Evolutionary conservation across 2,329 filamentous ascomycete genomes (phyloP).

Genomic region (Fusarium sublunatum): DNA sequence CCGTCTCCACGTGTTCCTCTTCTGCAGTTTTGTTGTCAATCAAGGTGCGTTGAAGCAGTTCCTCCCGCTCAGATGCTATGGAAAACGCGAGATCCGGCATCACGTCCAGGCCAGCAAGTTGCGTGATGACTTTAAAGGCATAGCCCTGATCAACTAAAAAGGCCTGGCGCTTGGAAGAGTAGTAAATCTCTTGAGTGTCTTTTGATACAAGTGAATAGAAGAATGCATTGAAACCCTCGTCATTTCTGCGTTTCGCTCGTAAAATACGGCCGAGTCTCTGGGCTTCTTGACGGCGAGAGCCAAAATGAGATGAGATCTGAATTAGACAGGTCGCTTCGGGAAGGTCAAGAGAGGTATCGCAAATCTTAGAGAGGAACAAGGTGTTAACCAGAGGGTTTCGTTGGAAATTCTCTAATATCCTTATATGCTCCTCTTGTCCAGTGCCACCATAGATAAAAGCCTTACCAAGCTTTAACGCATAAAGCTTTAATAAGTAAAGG

Average conservation of each 20-base stretch:
- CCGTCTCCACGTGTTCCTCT: constrained; percentile 12
- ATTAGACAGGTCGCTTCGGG: constrained; percentile 95
- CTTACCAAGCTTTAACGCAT: constrained; percentile 81
- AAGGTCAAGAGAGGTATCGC: constrained; percentile 91
- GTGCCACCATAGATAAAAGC: constrained; percentile 88
- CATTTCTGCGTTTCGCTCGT: constrained; percentile 88
- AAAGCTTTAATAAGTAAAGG: constrained; percentile 84
- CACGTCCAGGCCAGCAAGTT: constrained; percentile 83
- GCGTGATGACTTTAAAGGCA: constrained; percentile 95
- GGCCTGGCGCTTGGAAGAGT: constrained; percentile 89
- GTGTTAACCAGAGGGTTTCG: constrained; percentile 87
- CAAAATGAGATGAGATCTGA: constrained; percentile 94
- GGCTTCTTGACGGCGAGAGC: constrained; percentile 91
- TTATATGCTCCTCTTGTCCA: constrained; percentile 80
- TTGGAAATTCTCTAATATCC: constrained; percentile 90
- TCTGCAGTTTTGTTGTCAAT: constrained; percentile 74
- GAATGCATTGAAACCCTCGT: constrained; percentile 96
- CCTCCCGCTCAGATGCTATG: constrained; percentile 77
- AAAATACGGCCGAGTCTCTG: constrained; percentile 90
- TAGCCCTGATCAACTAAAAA: constrained; percentile 95
- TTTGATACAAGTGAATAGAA: constrained; percentile 96
- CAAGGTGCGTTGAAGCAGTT: constrained; percentile 83
- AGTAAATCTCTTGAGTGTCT: constrained; percentile 87
- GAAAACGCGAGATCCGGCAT: constrained; percentile 79
- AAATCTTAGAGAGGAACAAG: constrained; percentile 93